Percentiles rank a stretch among this genome's conserved stretches.
These are phyloP conservation scores for Colletotrichum musae DNA, from an alignment of 2,329 filamentous ascomycete genomes.

Conservation along the genomic window DNA sequence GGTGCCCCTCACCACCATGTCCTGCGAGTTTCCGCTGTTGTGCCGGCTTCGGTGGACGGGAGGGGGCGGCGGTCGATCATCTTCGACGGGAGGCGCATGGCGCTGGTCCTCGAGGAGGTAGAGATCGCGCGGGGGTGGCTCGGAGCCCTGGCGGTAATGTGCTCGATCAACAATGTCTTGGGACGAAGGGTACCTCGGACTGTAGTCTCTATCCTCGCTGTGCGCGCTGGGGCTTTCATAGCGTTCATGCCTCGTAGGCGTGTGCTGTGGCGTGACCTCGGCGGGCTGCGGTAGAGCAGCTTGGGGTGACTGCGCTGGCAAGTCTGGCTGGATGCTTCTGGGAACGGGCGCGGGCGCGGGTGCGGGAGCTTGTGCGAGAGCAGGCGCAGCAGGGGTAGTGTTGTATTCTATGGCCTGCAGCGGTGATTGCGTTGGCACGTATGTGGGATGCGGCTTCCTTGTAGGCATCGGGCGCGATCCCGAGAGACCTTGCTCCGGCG, in stretches of 20 bases:
- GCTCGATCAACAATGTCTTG: conserved; percentile 48
- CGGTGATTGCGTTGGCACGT: conserved; percentile 67
- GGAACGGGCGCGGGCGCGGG: neutral
- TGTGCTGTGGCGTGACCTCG: conserved; percentile 37
- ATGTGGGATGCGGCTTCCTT: conserved; percentile 53
- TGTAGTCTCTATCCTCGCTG: conserved; percentile 56
- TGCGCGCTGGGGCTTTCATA: conserved; percentile 53
- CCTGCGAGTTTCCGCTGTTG: conserved; percentile 59
- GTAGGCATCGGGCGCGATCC: conserved; percentile 36
- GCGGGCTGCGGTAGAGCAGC: conserved; percentile 40
- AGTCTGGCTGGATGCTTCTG: conserved; percentile 50
- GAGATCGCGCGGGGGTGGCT: conserved; percentile 51
- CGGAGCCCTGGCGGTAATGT: conserved; percentile 56
- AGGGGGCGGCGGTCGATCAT: conserved; percentile 68
- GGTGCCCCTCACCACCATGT: conserved; percentile 56
- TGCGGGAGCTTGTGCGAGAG: conserved; percentile 38
- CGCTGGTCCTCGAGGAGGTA: conserved; percentile 49
- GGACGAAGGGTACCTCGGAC: conserved; percentile 48
- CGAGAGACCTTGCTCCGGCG: conserved; percentile 32
- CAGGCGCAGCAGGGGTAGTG: conserved; percentile 52
- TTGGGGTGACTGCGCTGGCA: conserved; percentile 53
- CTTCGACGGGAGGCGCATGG: conserved; percentile 54
- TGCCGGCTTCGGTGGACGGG: conserved; percentile 68
- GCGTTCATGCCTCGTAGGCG: conserved; percentile 47
- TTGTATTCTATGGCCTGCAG: conserved; percentile 67